Evolutionary conservation across 2,329 filamentous ascomycete genomes (phyloP).

Genomic region (Drechslerella stenobrocha): DNA sequence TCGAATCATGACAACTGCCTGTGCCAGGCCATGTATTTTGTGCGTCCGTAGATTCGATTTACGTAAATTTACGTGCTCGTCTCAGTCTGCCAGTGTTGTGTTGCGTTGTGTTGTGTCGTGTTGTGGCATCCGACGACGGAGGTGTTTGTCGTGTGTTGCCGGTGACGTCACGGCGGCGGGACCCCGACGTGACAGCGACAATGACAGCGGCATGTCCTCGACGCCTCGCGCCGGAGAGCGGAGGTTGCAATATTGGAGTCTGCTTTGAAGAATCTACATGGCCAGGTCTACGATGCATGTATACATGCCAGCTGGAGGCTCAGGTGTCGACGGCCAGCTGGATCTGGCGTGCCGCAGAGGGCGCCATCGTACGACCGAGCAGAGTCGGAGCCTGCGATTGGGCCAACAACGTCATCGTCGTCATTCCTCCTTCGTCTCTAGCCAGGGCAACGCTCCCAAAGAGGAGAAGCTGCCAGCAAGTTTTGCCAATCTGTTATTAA

Average conservation of each 20-base stretch:
- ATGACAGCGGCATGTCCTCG: no score
- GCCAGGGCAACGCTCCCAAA: background rate
- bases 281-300: no score
- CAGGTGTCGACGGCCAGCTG: background rate
- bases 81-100: no score
- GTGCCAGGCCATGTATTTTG: no score
- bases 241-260: no score
- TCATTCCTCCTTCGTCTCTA: background rate
- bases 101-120: background rate
- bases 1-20: no score
- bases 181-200: background rate
- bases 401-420: conserved; percentile 3
- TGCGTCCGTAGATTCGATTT: no score
- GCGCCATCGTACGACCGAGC: background rate
- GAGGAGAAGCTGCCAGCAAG: conserved; percentile 3
- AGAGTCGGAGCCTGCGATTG: no score
- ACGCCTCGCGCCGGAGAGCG: no score
- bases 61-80: no score
- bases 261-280: no score
- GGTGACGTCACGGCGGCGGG: background rate
- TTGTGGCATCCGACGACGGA: background rate
- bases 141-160: background rate
- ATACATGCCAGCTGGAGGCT: background rate
- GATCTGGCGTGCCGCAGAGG: background rate
- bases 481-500: background rate